phyloP scores from a whole-genome alignment of 768 basidiomycete genomes.

The Phaffia australis region DNA sequence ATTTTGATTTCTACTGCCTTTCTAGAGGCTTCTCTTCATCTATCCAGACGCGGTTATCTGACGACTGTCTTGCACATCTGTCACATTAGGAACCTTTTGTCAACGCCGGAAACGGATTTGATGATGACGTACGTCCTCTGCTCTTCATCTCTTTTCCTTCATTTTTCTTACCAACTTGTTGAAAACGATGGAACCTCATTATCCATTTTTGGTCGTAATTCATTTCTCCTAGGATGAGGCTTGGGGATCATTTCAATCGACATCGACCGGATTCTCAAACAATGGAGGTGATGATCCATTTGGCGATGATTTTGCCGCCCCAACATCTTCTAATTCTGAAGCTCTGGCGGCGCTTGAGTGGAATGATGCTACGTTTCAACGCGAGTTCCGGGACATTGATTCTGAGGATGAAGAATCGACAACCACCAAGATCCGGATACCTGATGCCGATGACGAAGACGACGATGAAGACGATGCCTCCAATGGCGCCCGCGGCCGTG shows the following conservation, averaged over 20 bases:
- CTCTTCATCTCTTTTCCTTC: neutral
- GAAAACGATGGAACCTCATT: neutral
- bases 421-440: slow-evolving; percentile 17
- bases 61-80: neutral
- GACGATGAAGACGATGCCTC: slow-evolving; percentile 18
- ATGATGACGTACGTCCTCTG: slow-evolving; percentile 27
- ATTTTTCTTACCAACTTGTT: neutral
- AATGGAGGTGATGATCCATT: slow-evolving; percentile 33
- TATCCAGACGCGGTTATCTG: slow-evolving; percentile 22
- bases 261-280: slow-evolving; percentile 21
- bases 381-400: slow-evolving; percentile 29
- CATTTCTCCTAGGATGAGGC: slow-evolving; percentile 32
- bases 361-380: slow-evolving; percentile 33
- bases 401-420: slow-evolving; percentile 26
- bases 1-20: slow-evolving; percentile 3
- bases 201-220: neutral
- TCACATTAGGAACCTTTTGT: slow-evolving; percentile 19
- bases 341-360: slow-evolving; percentile 37
- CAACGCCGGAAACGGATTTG: slow-evolving; percentile 3
- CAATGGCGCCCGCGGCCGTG: neutral
- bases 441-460: slow-evolving; percentile 26
- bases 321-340: slow-evolving; percentile 15
- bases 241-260: slow-evolving; percentile 36
- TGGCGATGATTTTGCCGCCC: slow-evolving; percentile 32
- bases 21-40: slow-evolving; percentile 8